Base-by-base conservation (phyloP, 768 basidiomycete species). In the Panaeolus cyanescens region DNA sequence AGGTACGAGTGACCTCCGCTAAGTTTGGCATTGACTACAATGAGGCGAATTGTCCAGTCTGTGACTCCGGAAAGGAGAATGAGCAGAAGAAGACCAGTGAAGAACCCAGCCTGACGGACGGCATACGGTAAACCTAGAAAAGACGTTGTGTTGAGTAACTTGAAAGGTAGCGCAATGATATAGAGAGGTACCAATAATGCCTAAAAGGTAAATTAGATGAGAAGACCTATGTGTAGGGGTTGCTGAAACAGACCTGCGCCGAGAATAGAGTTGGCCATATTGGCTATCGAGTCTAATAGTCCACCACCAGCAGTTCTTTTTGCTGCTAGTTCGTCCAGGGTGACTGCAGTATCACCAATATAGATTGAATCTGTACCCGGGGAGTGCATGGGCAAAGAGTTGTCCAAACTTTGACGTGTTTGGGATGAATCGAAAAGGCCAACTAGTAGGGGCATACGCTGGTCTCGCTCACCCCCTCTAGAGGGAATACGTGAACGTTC, bases 21-120 rank as follows among this genome's bases (percentile, higher is more conserved):
- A 60, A 99, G 80, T 79, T 99, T 99, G 32, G 95, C 96, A 71
- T 98, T 98, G 67, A 94, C 72, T 39, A 99, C 93, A 58, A 99
- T 96, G 31, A 99, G 86, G 17, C 95, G 89, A 59, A 99, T 97
- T 3, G 97, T 99, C 96, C 96, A 97, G 74, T 93, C 92, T n/a
- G 97, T 98, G 37, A 97, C 84, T 19, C 74, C 82, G 56, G 92
- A 96, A 9, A 99, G 79, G 0, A 88, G 73, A 30, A 95, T 78
- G 25, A 99, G 83, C 1, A 99, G 83, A n/a, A 91, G 28, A 20
- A 97, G 75, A 12, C 97, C 97, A 0, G 85, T 86, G 67, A 97
- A 83, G 76, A 99, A 95, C 1, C 97, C 97, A 32, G 97, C 96
- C 80, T 96, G 93, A 65, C 90, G 86, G 55, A 99, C 77, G 34